Evolutionary conservation across 805 yeast species (phyloP).

Genomic region (Pichia heedii): DNA sequence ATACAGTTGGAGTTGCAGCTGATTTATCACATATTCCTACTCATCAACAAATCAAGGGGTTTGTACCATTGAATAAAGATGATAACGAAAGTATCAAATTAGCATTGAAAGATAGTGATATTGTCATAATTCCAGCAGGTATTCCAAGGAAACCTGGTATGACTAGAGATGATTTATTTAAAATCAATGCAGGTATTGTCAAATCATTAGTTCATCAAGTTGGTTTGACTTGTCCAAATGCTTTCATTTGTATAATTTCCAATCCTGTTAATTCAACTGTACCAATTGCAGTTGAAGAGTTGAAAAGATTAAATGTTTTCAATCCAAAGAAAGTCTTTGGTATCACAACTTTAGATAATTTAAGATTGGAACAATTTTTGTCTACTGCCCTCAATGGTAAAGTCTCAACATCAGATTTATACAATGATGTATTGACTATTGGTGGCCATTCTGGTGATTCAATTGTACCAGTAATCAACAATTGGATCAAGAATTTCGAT

Average conservation of each 20-base stretch:
- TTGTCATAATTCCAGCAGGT: conserved; percentile 55
- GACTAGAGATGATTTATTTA: conserved; percentile 57
- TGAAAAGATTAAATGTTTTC: conserved; percentile 42
- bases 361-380: conserved; percentile 45
- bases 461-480: conserved; percentile 40
- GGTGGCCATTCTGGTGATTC: conserved; percentile 54
- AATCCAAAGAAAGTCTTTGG: conserved; percentile 47
- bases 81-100: conserved; percentile 30
- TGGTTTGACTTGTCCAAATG: conserved; percentile 40
- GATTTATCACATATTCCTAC: conserved; percentile 73
- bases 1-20: conserved; percentile 81
- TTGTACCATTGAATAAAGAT: conserved; percentile 17
- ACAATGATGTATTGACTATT: conserved; percentile 40
- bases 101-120: conserved; percentile 39
- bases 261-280: conserved; percentile 58
- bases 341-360: conserved; percentile 51
- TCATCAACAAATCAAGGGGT: conserved; percentile 18
- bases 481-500: conserved; percentile 31
- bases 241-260: conserved; percentile 45
- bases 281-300: conserved; percentile 50
- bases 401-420: conserved; percentile 22
- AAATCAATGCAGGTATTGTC: conserved; percentile 48
- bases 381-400: conserved; percentile 15
- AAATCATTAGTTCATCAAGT: conserved; percentile 42
- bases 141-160: conserved; percentile 60